Percentiles rank a stretch among this genome's conserved stretches.
Evolutionary conservation across 441 rosid genomes (phyloP).

Genomic region (Aquilaria agallochum): DNA sequence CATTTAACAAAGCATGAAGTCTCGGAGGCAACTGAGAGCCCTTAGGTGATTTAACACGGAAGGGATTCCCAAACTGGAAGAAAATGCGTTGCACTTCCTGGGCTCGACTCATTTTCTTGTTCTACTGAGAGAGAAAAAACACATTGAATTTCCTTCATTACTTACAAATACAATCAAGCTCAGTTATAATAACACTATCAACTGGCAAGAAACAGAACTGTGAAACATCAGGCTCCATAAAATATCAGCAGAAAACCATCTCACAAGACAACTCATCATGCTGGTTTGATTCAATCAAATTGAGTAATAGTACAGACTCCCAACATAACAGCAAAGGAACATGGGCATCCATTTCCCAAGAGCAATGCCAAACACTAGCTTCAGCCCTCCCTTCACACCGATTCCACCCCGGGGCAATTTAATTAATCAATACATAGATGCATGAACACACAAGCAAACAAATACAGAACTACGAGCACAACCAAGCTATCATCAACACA

Average conservation of each 20-base stretch:
- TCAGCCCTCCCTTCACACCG: too few species aligned
- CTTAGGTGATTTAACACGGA: slow-evolving; percentile 66
- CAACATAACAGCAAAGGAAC: too few species aligned
- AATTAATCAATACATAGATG: too few species aligned
- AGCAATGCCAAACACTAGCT: too few species aligned
- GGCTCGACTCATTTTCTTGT: slow-evolving; percentile 59
- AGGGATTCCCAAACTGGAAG: slow-evolving; percentile 83
- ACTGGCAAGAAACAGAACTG: not conserved
- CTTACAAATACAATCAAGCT: not conserved
- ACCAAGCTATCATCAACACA: too few species aligned
- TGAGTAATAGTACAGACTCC: too few species aligned
- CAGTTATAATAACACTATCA: too few species aligned
- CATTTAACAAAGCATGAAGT: slow-evolving; percentile 44
- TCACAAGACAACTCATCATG: not conserved
- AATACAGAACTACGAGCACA: too few species aligned
- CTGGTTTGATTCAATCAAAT: too few species aligned
- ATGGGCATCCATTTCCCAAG: too few species aligned
- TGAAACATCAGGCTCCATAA: not conserved
- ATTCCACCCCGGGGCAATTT: too few species aligned
- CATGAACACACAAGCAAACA: too few species aligned
- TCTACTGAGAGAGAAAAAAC: slow-evolving; percentile 31
- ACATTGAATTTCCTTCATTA: not conserved
- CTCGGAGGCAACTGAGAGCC: slow-evolving; percentile 50
- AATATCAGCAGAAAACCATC: not conserved
- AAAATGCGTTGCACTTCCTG: slow-evolving; percentile 72